Percentiles rank a stretch among this genome's conserved stretches.
These are phyloP conservation scores for Alnus rubra DNA, from an alignment of 306 rosid species.

Conservation along the genomic window DNA sequence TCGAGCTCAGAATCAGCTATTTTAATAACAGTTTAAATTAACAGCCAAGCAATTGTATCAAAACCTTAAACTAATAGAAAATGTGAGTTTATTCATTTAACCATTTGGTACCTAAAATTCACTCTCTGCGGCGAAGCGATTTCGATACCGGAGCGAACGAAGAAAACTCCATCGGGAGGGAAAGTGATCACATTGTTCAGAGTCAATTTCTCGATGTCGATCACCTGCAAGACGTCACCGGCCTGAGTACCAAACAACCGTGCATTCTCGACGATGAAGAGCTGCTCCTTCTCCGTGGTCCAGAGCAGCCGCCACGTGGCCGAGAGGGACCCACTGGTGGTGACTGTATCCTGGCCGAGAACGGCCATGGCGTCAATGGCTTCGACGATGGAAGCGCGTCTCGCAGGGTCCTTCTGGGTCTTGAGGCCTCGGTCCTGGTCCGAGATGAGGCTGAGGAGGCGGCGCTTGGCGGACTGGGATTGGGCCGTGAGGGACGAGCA, in stretches of 20 bases:
- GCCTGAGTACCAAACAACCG: constrained; percentile 66
- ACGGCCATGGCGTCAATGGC: constrained; percentile 62
- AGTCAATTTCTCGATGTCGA: constrained; percentile 52
- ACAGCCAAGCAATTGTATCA: too few species aligned
- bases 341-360: constrained; percentile 43
- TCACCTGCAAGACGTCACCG: constrained; percentile 91
- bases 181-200: constrained; percentile 89
- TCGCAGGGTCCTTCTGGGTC: constrained; percentile 54
- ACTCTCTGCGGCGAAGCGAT: constrained; percentile 76
- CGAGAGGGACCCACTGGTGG: constrained; percentile 65
- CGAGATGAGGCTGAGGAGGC: constrained; percentile 68
- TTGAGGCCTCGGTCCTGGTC: constrained; percentile 82
- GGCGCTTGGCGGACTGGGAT: constrained; percentile 51
- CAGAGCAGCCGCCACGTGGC: constrained; percentile 88
- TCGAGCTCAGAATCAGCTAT: too few species aligned
- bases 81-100: background rate
- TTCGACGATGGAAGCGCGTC: constrained; percentile 49
- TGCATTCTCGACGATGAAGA: constrained; percentile 79
- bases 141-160: constrained; percentile 73
- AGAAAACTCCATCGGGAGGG: constrained; percentile 94
- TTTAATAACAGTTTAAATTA: too few species aligned
- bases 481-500: constrained; percentile 61
- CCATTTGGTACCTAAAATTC: constrained; percentile 59
- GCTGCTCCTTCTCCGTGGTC: constrained; percentile 98
- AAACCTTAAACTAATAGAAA: too few species aligned